These are phyloP conservation scores for Helotiales sp. DNA, from an alignment of 2,329 filamentous ascomycete species.

Conservation along the genomic window DNA sequence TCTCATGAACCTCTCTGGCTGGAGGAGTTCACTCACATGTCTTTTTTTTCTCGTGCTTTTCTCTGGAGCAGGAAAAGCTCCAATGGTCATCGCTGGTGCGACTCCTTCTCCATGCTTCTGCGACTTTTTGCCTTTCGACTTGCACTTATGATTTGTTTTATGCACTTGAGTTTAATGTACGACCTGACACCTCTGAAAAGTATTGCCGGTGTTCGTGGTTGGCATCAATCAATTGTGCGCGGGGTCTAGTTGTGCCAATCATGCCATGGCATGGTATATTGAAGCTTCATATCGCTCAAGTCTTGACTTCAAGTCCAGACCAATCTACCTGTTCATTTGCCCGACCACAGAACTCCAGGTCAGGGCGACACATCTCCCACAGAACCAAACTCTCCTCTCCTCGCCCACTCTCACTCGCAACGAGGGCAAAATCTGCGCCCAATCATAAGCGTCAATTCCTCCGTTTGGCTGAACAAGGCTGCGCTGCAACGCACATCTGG, in stretches of 20 bases:
- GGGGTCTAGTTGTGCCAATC: background rate
- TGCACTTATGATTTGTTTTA: background rate
- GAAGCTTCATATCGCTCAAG: background rate
- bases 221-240: background rate
- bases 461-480: slow-evolving; percentile 25
- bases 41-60: background rate
- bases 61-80: background rate
- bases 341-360: background rate
- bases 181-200: background rate
- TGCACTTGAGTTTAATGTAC: background rate
- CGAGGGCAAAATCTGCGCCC: background rate
- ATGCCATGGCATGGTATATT: background rate
- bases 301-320: background rate
- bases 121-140: background rate
- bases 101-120: background rate
- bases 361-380: slow-evolving; percentile 8
- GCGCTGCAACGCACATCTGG: slow-evolving; percentile 2
- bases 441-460: slow-evolving; percentile 6
- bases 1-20: background rate
- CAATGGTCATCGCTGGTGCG: background rate
- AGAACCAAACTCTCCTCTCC: background rate
- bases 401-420: background rate
- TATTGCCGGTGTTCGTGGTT: background rate
- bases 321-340: background rate
- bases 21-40: background rate